Evolutionary conservation across 2,329 filamentous ascomycete species (phyloP), one percentile per base, ranked within the genome.

Genomic region (Hortaea werneckii): DNA sequence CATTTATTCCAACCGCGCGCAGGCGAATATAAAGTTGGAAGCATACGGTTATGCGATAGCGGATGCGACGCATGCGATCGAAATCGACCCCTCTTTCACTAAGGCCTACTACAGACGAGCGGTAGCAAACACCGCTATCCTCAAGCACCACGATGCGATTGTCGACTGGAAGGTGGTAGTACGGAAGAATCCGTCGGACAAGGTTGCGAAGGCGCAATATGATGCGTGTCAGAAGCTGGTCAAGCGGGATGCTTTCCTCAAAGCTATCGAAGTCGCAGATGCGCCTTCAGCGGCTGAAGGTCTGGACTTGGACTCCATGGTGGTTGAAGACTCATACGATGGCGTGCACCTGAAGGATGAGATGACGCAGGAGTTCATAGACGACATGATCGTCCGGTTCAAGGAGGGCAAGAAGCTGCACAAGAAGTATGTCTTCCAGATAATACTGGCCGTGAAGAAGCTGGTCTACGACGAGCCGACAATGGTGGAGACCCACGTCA

Each of bases 81-180:
- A 94, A 64, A 73, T 96, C 48, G 87, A 96, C 61, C 80, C 87
- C 11, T 79, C 80, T 60, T 87, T 95, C 64, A 78, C 90, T 65
- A 96, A 96, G 82, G 92, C 90, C 44, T 95, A 92, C 70, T 98
- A 94, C 74, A 82, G 92, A 63, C 81, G 92, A 69, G 92, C 90
- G 43, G 79, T 94, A 26, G 89, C 90, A 42, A 86, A 92, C 59
- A 88, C 89, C 29, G 90, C 90, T 47, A 95, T 95, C 51, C 75
- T 96, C 45, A 83, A 82, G 64, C 87, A 90, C 57, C 83, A 83
- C 62, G 90, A 94, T 50, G 92, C 92, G 12, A 76, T 95, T 35
- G 82, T 83, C 60, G 92, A 98, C 66, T 96, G 95, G 74, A 94
- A 85, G 68, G 79, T 86, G 45, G 94, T 94, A 51, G 82, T 92